Evolutionary conservation across 2,329 filamentous ascomycete genomes (phyloP).

Genomic region (Claviceps cyperi): DNA sequence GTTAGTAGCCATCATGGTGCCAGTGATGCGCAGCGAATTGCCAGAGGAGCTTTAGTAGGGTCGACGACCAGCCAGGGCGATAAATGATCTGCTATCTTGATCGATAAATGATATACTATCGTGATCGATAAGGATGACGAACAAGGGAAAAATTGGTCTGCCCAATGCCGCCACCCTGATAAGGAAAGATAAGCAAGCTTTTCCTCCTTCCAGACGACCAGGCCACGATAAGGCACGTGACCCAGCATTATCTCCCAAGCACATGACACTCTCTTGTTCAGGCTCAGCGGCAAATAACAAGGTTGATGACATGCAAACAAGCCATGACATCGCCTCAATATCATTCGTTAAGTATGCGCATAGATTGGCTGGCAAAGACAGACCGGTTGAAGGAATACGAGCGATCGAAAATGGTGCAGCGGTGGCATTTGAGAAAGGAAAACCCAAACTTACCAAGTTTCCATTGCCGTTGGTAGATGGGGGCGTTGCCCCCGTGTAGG

Average conservation of each 20-base stretch:
- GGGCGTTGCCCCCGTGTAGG: constrained; percentile 20
- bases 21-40: constrained; percentile 18
- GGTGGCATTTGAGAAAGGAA: neutral
- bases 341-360: neutral
- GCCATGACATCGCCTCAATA: neutral
- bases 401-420: neutral
- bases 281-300: neutral
- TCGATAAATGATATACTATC: constrained; percentile 20
- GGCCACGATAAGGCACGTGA: constrained; percentile 18
- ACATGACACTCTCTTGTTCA: constrained; percentile 1
- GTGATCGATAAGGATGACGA: constrained; percentile 24
- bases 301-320: neutral
- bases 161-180: constrained; percentile 18
- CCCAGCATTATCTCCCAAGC: constrained; percentile 7
- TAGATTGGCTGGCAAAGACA: neutral
- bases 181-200: constrained; percentile 19
- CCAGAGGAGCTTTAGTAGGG: constrained; percentile 10
- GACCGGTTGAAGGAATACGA: neutral
- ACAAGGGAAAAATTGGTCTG: constrained; percentile 19
- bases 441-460: constrained; percentile 23
- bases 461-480: constrained; percentile 26
- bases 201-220: neutral
- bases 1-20: constrained; percentile 38
- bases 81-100: constrained; percentile 20
- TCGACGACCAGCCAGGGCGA: constrained; percentile 14